Evolutionary conservation across 2,329 filamentous ascomycete genomes (phyloP).

Genomic region (Ilyonectria robusta): DNA sequence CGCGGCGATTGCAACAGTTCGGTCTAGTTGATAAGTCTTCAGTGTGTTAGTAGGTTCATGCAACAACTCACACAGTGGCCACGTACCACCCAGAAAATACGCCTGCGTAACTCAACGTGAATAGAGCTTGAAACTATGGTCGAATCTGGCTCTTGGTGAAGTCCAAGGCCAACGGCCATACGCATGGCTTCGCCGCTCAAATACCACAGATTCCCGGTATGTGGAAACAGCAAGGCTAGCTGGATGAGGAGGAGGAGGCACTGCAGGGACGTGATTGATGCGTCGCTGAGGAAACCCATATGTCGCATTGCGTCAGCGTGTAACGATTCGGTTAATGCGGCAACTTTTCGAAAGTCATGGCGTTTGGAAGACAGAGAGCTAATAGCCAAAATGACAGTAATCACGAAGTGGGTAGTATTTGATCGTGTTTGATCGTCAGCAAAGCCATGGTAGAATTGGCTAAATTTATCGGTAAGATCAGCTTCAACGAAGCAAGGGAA

Average conservation of each 20-base stretch:
- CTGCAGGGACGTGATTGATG: constrained; percentile 28
- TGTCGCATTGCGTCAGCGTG: constrained; percentile 35
- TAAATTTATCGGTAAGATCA: constrained; percentile 30
- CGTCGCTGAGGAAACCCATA: constrained; percentile 21
- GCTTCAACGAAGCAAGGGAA: constrained; percentile 37
- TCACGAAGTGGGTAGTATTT: constrained; percentile 22
- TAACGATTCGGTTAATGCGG: constrained; percentile 39
- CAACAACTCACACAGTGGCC: not conserved
- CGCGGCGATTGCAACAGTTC: constrained; percentile 29
- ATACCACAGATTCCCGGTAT: constrained; percentile 40
- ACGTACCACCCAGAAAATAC: constrained; percentile 35
- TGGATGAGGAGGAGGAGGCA: constrained; percentile 39
- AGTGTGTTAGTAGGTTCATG: not conserved
- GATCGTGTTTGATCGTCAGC: not conserved
- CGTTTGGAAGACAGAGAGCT: constrained; percentile 37
- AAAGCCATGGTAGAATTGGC: constrained; percentile 28
- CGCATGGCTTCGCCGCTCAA: constrained; percentile 41
- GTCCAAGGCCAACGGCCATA: constrained; percentile 41
- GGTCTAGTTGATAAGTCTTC: constrained; percentile 32
- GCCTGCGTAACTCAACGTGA: constrained; percentile 21
- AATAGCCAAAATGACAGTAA: constrained; percentile 35
- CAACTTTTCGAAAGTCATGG: constrained; percentile 40
- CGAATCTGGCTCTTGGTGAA: constrained; percentile 37
- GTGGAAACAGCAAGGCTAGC: constrained; percentile 35
- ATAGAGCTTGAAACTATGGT: not conserved